These are phyloP conservation scores for Hirschioporus abietinus DNA, from an alignment of 768 basidiomycete genomes.

Conservation along the genomic window DNA sequence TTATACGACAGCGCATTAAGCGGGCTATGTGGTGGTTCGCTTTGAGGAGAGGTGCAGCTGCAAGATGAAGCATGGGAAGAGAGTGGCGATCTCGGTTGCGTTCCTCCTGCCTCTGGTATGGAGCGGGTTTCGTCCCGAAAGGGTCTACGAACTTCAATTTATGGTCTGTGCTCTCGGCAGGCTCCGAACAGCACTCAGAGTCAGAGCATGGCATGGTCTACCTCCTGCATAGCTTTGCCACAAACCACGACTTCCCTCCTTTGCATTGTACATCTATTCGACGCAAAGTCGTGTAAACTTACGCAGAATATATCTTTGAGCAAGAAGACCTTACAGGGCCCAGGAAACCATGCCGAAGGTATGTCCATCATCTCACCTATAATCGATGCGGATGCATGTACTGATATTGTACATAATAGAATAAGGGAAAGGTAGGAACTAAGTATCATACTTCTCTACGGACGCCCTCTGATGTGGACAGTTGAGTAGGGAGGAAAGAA, in stretches of 20 bases:
- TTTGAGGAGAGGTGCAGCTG: neutral
- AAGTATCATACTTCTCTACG: neutral
- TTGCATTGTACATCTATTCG: neutral
- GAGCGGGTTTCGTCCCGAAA: neutral
- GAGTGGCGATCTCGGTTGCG: neutral
- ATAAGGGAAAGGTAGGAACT: conserved; percentile 66
- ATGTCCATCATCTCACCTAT: conserved; percentile 14
- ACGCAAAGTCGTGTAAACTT: neutral
- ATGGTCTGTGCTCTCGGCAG: neutral
- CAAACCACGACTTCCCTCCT: neutral
- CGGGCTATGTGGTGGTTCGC: neutral
- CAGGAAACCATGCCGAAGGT: conserved; percentile 46
- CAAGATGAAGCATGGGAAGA: neutral
- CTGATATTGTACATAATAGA: conserved; percentile 32
- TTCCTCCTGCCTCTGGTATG: neutral
- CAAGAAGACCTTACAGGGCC: neutral
- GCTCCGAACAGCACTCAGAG: neutral
- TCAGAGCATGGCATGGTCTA: neutral
- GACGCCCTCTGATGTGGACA: conserved; percentile 9
- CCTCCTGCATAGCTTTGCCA: neutral
- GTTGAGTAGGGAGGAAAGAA: conserved; percentile 90
- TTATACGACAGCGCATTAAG: neutral
- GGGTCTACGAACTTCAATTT: neutral
- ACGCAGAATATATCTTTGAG: neutral
- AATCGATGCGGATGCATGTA: conserved; percentile 16